Evolutionary conservation across 179 eudicot genomes (phyloP).

Genomic region (Amaranthus tricolor): DNA sequence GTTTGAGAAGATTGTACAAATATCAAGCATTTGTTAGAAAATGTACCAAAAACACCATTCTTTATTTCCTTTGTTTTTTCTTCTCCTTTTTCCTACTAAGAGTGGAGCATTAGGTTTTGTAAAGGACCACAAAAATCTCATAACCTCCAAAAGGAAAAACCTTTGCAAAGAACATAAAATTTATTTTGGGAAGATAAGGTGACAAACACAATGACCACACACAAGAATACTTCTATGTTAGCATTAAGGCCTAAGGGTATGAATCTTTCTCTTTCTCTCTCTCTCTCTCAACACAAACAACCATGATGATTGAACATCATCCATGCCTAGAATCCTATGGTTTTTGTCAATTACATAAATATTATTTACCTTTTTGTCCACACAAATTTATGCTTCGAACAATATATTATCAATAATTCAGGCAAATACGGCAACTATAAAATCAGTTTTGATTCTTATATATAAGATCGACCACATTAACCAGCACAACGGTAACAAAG

Average conservation of each 20-base stretch:
- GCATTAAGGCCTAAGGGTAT: not conserved
- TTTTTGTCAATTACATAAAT: constrained; percentile 1
- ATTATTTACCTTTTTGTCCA: not conserved
- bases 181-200: constrained; percentile 15
- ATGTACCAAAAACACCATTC: no score
- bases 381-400: not conserved
- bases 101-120: not conserved
- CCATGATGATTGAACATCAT: constrained; percentile 7
- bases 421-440: no score
- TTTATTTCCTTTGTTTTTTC: no score
- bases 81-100: not conserved
- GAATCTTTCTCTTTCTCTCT: not conserved
- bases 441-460: no score
- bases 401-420: not conserved
- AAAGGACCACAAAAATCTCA: constrained; percentile 31
- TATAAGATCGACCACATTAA: no score
- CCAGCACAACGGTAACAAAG: no score
- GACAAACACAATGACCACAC: constrained; percentile 20
- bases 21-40: no score
- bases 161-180: not conserved
- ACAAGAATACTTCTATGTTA: not conserved
- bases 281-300: not conserved
- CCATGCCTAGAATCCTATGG: constrained; percentile 9
- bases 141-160: not conserved
- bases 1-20: no score